Evolutionary conservation across 1,284 basidiomycete genomes (phyloP).

Genomic region (Ganoderma sinense): DNA sequence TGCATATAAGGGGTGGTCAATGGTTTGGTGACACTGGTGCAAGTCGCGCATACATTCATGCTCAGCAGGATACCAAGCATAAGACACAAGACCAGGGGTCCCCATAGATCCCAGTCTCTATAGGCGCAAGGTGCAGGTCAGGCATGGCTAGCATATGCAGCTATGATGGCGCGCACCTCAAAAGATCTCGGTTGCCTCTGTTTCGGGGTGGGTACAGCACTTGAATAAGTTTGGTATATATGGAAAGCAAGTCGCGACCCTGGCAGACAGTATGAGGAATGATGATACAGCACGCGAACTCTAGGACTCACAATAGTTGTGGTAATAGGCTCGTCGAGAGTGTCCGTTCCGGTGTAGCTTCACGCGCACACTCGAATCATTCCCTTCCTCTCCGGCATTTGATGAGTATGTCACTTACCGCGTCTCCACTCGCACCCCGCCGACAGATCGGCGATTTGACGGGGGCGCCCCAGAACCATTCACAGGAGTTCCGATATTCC

Average conservation of each 20-base stretch:
- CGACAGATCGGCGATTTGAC: slow-evolving; percentile 68
- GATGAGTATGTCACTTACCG: slow-evolving; percentile 58
- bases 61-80: slow-evolving; percentile 88
- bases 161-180: slow-evolving; percentile 56
- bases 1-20: slow-evolving; percentile 40
- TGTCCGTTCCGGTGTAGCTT: slow-evolving; percentile 84
- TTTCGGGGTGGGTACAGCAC: slow-evolving; percentile 87
- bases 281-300: background rate
- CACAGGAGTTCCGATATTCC: slow-evolving; percentile 71
- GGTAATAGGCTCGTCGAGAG: slow-evolving; percentile 90
- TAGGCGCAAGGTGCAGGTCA: background rate
- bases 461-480: slow-evolving; percentile 43
- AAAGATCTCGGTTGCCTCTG: slow-evolving; percentile 78
- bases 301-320: slow-evolving; percentile 80
- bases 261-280: slow-evolving; percentile 40
- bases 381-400: background rate
- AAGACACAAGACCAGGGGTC: slow-evolving; percentile 88
- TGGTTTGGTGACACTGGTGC: background rate
- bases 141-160: background rate
- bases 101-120: slow-evolving; percentile 98
- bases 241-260: slow-evolving; percentile 88
- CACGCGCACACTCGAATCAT: background rate
- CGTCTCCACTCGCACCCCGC: slow-evolving; percentile 88
- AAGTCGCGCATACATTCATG: slow-evolving; percentile 70
- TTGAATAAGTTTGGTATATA: slow-evolving; percentile 91